Percentiles rank a stretch among this genome's conserved stretches.
Conservation (phyloP, 768 basidiomycete species). For the Suillus discolor region DNA sequence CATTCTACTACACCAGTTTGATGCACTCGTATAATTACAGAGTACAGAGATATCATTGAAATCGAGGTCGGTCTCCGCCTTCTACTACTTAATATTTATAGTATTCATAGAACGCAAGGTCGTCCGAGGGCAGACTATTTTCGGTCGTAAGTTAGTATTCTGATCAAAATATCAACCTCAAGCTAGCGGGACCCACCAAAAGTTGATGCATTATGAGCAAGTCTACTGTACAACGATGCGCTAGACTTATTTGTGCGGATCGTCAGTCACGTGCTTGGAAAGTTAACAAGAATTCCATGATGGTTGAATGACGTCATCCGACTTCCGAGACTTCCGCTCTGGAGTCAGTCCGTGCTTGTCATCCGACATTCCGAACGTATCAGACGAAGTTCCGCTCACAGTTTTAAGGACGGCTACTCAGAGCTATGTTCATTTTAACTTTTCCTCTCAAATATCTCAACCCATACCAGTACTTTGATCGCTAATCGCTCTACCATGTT, state of each 20-base stretch:
- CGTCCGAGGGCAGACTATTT: too few species aligned
- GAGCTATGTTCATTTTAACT: background rate
- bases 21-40: background rate
- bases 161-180: too few species aligned
- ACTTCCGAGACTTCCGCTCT: background rate
- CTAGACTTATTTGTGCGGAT: background rate
- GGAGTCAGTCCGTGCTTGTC: background rate
- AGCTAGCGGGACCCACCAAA: too few species aligned
- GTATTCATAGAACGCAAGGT: too few species aligned
- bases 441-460: too few species aligned
- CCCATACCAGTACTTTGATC: background rate
- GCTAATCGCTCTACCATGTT: slow-evolving; percentile 12
- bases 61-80: too few species aligned
- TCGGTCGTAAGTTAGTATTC: too few species aligned
- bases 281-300: too few species aligned
- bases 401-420: background rate
- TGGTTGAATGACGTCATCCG: background rate
- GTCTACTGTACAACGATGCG: background rate
- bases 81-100: too few species aligned
- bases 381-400: background rate
- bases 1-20: background rate
- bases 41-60: too few species aligned
- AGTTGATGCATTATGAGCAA: too few species aligned
- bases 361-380: background rate
- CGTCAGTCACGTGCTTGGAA: background rate